These are phyloP conservation scores for Cytauxzoon felis DNA, from an alignment of 169 alveolate species.

Conservation along the genomic window DNA sequence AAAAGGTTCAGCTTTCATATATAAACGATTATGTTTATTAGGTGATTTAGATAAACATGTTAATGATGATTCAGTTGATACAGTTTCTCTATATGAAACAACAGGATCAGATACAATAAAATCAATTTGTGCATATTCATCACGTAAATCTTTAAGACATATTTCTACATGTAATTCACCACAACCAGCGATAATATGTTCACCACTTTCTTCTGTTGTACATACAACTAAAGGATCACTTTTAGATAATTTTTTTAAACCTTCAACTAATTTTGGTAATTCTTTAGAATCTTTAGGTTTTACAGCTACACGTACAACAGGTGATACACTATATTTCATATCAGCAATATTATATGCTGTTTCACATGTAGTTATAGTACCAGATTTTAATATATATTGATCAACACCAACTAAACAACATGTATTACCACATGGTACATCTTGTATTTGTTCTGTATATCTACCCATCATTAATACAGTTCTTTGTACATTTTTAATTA, in stretches of 20 bases:
- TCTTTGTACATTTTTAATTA: conserved; percentile 94
- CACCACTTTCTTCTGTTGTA: conserved; percentile 96
- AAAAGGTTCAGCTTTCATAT: conserved; percentile 94
- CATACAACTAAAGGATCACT: conserved; percentile 98
- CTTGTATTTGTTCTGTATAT: conserved; percentile 92
- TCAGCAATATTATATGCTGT: conserved; percentile 96
- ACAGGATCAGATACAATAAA: conserved; percentile 97
- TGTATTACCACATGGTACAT: conserved; percentile 99
- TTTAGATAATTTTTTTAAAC: conserved; percentile 94
- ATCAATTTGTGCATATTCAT: conserved; percentile 98
- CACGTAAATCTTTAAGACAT: conserved; percentile 96
- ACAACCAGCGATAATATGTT: conserved; percentile 98
- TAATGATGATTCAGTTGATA: conserved; percentile 85
- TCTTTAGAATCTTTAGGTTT: conserved; percentile 97
- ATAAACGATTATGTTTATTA: conserved; percentile 98
- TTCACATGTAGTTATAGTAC: conserved; percentile 95
- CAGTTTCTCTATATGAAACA: conserved; percentile 99
- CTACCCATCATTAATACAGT: conserved; percentile 99
- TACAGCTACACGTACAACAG: conserved; percentile 99
- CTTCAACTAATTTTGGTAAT: conserved; percentile 97
- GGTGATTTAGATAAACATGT: conserved; percentile 98
- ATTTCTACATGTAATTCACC: conserved; percentile 99
- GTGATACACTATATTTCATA: conserved; percentile 98
- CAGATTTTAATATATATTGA: conserved; percentile 95
- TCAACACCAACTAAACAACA: conserved; percentile 98